Base-by-base conservation (phyloP, 164 flowering plant species). In the Vitis cinerea region DNA sequence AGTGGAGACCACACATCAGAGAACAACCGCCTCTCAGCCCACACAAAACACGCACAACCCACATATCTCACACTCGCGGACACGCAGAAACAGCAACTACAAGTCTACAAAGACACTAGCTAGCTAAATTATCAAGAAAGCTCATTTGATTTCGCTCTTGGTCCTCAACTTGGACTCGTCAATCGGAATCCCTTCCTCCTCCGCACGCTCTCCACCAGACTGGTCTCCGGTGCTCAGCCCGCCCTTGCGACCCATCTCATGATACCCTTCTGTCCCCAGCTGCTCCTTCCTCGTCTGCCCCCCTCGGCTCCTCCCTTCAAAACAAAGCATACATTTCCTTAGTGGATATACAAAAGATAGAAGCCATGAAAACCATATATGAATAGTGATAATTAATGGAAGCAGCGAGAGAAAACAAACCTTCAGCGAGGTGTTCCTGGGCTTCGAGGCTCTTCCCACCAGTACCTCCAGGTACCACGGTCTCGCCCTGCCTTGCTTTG, bases 371-470 rank as follows among this genome's bases (percentile, higher is more conserved):
- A 31, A 6, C 44, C 44, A 31, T 31, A 6, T 6, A 37, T 37
- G 44, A 37, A 37, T 3, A 37, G 4, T 37, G 44, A 23, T 23
- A 23, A 23, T 23, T 23, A 23, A 23, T 23, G 27, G 27, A 0
- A 23, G 27, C 27, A 23, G 27, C 2, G 27, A 23, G 27, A 23
- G 27, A 37, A 37, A 37, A 37, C 44, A 37, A 37, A 85, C 98
- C 98, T 81, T 91, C 91, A 37, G 93, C 92, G 0, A 93, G 88
- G 69, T 84, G 90, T 54, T 89, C 88, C 61, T 91, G 97, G 31
- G 98, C 98, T 73, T 87, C 91, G 7, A 88, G 88, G 85, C 90
- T 88, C 77, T 84, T 88, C 59, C 97, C 97, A 12, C 96, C 92
- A 0, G 92, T 90, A 0, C 93, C 97, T 10, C 90, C 93, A 13